These are phyloP conservation scores for Solanum chmielewskii DNA, from an alignment of 257 asterid genomes.

Conservation along the genomic window DNA sequence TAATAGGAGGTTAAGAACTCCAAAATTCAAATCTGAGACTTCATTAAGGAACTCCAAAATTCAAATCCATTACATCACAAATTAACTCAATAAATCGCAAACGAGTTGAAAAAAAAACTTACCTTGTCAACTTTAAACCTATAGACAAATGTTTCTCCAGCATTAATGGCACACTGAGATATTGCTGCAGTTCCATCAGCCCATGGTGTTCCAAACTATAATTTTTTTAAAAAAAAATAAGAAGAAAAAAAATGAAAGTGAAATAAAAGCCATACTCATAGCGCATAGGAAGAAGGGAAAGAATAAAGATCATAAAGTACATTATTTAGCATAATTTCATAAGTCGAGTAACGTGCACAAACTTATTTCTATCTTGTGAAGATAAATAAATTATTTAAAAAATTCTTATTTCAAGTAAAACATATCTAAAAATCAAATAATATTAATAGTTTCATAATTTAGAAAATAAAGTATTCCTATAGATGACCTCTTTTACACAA, in stretches of 20 bases:
- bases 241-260: not conserved
- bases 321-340: too few relatives aligned
- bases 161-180: conserved; percentile 72
- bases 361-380: not conserved
- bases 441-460: not conserved
- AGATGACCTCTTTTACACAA: not conserved
- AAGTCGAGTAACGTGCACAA: not conserved
- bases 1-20: too few relatives aligned
- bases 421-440: not conserved
- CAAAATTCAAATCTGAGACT: too few relatives aligned
- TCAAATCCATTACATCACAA: not conserved
- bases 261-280: not conserved
- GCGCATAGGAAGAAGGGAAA: not conserved
- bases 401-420: too few relatives aligned
- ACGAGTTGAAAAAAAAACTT: not conserved
- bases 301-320: not conserved
- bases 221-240: accelerated
- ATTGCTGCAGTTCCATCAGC: conserved; percentile 85
- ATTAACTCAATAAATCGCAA: not conserved
- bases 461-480: not conserved
- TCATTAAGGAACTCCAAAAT: too few relatives aligned
- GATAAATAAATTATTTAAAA: accelerated
- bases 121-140: conserved; percentile 62
- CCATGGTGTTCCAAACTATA: conserved; percentile 80
- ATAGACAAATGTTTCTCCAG: conserved; percentile 68